These are phyloP conservation scores for Blastobotrys muscicola DNA, from an alignment of 805 yeast genomes.

Conservation along the genomic window DNA sequence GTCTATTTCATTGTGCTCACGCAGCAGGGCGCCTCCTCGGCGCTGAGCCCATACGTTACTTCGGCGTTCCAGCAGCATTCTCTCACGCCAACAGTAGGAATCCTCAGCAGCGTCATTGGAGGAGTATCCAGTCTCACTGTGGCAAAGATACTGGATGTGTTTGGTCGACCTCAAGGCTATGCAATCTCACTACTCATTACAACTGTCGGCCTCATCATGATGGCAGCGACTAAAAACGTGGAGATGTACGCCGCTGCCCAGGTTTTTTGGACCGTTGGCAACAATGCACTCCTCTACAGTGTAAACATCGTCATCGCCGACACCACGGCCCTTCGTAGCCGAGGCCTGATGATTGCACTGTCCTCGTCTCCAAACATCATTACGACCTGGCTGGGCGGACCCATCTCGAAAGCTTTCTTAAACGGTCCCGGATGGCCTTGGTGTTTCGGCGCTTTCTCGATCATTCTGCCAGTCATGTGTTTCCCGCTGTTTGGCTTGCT, in stretches of 20 bases:
- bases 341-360: conserved; percentile 28
- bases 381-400: conserved; percentile 28
- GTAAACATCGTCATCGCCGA: conserved; percentile 50
- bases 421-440: conserved; percentile 33
- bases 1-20: conserved; percentile 29
- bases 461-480: conserved; percentile 33
- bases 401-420: conserved; percentile 23
- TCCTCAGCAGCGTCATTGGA: conserved; percentile 26
- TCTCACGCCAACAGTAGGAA: conserved; percentile 23
- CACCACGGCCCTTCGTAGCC: conserved; percentile 44
- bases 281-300: conserved; percentile 46
- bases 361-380: conserved; percentile 26
- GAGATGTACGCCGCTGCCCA: conserved; percentile 47
- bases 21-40: conserved; percentile 22
- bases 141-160: conserved; percentile 48
- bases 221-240: conserved; percentile 46
- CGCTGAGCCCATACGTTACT: conserved; percentile 19
- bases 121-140: conserved; percentile 24
- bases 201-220: conserved; percentile 46
- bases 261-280: conserved; percentile 36
- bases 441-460: conserved; percentile 42
- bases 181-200: conserved; percentile 39
- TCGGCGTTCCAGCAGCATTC: conserved; percentile 25
- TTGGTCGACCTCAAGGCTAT: conserved; percentile 45
- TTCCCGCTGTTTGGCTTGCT: conserved; percentile 23